Base-by-base conservation (phyloP, 1,284 basidiomycete species). In the Irpex lacteus region DNA sequence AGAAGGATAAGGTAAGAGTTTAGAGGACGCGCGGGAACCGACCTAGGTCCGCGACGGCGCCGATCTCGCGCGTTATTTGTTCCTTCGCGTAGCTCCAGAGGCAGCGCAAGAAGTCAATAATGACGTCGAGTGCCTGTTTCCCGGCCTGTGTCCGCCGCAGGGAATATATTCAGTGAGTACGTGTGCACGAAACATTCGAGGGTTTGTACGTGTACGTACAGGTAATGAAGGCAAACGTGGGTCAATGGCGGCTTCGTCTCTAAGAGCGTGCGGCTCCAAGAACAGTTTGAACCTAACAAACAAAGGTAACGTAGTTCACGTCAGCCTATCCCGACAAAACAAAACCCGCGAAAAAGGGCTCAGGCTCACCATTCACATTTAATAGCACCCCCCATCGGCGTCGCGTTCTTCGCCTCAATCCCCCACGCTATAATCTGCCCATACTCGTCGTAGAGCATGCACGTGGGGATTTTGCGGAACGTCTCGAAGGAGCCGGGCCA, bases 1-100 rank as follows among this genome's bases (percentile, higher is more conserved):
- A 54, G 55, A 36, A n/a, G 64, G 32, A 40, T 68, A 49, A 59
- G 57, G 13, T 26, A 36, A 60, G 53, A 21, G 19, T 18, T 38
- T 47, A 47, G 4, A 13, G 40, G 50, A 36, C 44, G 37, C 52
- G 50, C 21, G 50, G n/a, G 53, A 5, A 75, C 85, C 66, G 70
- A 93, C 92, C 88, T 60, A 94, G 79, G 77, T 94, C 91, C 11
- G 90, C 90, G 2, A 94, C 88, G 21, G 85, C 86, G 54, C 91
- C 92, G 70, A 94, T 92, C 68, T 94, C 90, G 62, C 86, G 84
- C 15, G 90, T 92, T 69, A 94, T 94, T 71, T 91, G 88, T 61
- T 90, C 88, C 71, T 90, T 92, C 13, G 91, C 91, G 70, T 94
- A 90, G 70, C 90, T 88, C 91, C 92, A 94, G 55, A 95, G 78